phyloP scores from a whole-genome alignment of 2,329 filamentous ascomycete genomes.

The Aspergillus ochraceoroseus region DNA sequence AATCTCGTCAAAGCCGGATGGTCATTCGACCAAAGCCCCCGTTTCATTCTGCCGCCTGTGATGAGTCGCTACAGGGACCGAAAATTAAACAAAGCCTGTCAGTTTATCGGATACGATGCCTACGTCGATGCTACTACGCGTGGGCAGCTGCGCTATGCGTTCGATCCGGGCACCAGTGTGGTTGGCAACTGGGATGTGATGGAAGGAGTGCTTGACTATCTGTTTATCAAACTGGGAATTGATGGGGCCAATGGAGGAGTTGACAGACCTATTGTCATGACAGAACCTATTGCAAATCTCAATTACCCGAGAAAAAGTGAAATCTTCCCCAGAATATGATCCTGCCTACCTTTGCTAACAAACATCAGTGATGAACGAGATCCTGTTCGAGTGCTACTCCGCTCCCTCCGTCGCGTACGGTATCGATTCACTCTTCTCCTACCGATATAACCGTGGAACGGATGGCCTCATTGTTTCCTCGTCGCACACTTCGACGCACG shows the following conservation, averaged over 20 bases:
- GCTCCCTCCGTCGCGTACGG: slow-evolving; percentile 88
- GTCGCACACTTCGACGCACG: slow-evolving; percentile 87
- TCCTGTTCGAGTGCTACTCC: slow-evolving; percentile 92
- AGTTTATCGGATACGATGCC: slow-evolving; percentile 86
- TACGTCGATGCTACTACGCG: slow-evolving; percentile 91
- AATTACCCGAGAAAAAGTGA: slow-evolving; percentile 81
- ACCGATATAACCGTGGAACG: slow-evolving; percentile 80
- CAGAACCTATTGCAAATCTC: slow-evolving; percentile 87
- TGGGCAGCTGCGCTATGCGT: slow-evolving; percentile 83
- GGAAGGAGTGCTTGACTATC: slow-evolving; percentile 89
- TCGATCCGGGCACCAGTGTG: slow-evolving; percentile 84
- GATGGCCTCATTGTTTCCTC: slow-evolving; percentile 88
- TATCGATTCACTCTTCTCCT: slow-evolving; percentile 95
- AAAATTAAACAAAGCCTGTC: slow-evolving; percentile 85
- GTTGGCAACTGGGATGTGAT: slow-evolving; percentile 97
- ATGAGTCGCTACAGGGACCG: slow-evolving; percentile 94
- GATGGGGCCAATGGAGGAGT: slow-evolving; percentile 68
- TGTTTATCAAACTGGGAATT: slow-evolving; percentile 89
- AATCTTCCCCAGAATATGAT: neutral
- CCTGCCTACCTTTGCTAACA: slow-evolving; percentile 19
- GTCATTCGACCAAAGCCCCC: slow-evolving; percentile 83
- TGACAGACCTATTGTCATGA: slow-evolving; percentile 87
- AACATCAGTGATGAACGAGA: slow-evolving; percentile 81
- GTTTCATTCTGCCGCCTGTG: slow-evolving; percentile 76
- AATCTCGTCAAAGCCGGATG: slow-evolving; percentile 87